Evolutionary conservation across 768 basidiomycete genomes (phyloP), one percentile per base, ranked within the genome.

Genomic region (Tulasnella sp.): DNA sequence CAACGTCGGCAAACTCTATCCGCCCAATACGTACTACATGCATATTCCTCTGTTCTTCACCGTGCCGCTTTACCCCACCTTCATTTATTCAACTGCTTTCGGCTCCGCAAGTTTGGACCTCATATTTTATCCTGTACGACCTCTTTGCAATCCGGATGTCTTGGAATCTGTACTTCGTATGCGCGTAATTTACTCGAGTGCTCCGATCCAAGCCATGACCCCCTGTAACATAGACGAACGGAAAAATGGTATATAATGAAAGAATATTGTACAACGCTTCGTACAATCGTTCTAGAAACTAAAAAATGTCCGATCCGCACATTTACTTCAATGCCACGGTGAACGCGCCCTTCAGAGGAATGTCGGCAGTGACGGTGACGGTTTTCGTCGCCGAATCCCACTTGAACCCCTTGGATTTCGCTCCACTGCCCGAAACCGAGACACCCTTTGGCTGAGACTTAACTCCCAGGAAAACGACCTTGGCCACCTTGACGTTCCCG

Each of bases 381-480:
- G 74, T 62, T 36, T 65, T 74, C 0, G 37, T 74, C 19, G 40
- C 42, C 41, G 62, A 22, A 40, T 74, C 73, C 35, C 64, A 74
- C 8, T 32, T 63, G 67, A 71, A 44, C 34, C 62, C 73, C 35
- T 65, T 36, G 36, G 64, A 42, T n/a, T 41, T 39, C 41, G 47
- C 73, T 11, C 32, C 62, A 11, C 44, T 68, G 14, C 73, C 73
- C n/a, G 37, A 47, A 29, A 74, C 74, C 32, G 32, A 32, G 44
- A 76, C 75, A 22, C 19, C 36, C 35, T 41, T 74, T 26, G 81
- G 81, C 0, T 74, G 67, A 19, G 52, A 73, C 44, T 39, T 68
- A 35, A 80, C 76, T 19, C 77, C 79, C 68, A 83, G 73, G 73
- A 83, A 77, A 5, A 76, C 72, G n/a, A 82, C 80, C 36, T 77